Percentiles rank a stretch among this genome's conserved stretches.
phyloP scores from a whole-genome alignment of 2,329 filamentous ascomycete genomes.

The Didymellaceae sp. region DNA sequence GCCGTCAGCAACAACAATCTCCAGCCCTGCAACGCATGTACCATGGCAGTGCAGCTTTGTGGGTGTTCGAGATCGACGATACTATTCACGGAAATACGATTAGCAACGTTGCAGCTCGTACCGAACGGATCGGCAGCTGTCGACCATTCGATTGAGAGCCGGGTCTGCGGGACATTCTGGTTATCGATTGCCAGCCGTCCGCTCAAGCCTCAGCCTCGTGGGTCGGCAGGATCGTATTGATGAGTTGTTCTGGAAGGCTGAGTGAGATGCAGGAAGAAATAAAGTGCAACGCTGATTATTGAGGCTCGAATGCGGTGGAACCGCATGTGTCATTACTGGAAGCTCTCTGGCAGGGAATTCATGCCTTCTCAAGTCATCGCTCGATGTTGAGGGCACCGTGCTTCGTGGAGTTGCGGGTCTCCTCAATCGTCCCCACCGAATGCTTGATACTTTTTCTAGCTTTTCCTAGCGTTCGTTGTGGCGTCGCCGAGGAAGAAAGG shows the following conservation, averaged over 20 bases:
- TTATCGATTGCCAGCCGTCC: slow-evolving; percentile 31
- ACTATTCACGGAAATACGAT: slow-evolving; percentile 13
- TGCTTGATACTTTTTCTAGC: slow-evolving; percentile 23
- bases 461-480: slow-evolving; percentile 24
- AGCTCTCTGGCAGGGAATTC: slow-evolving; percentile 2
- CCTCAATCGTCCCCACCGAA: slow-evolving; percentile 22
- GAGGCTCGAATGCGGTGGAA: slow-evolving; percentile 24
- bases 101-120: slow-evolving; percentile 3
- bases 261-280: slow-evolving; percentile 10
- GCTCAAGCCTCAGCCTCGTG: slow-evolving; percentile 19
- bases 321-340: slow-evolving; percentile 10
- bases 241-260: slow-evolving; percentile 13
- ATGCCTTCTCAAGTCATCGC: slow-evolving; percentile 7
- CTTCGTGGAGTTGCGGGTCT: slow-evolving; percentile 24
- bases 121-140: slow-evolving; percentile 21
- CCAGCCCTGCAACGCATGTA: slow-evolving; percentile 11
- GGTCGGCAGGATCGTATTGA: slow-evolving; percentile 4
- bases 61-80: slow-evolving; percentile 16
- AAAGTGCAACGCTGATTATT: slow-evolving; percentile 7
- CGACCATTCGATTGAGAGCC: slow-evolving; percentile 18
- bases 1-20: not conserved
- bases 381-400: slow-evolving; percentile 22
- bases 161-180: slow-evolving; percentile 14
- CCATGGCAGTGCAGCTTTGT: too few species aligned
- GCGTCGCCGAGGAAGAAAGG: slow-evolving; percentile 18